phyloP scores from a whole-genome alignment of 75 land plant genomes.

The Larix kaempferi region DNA sequence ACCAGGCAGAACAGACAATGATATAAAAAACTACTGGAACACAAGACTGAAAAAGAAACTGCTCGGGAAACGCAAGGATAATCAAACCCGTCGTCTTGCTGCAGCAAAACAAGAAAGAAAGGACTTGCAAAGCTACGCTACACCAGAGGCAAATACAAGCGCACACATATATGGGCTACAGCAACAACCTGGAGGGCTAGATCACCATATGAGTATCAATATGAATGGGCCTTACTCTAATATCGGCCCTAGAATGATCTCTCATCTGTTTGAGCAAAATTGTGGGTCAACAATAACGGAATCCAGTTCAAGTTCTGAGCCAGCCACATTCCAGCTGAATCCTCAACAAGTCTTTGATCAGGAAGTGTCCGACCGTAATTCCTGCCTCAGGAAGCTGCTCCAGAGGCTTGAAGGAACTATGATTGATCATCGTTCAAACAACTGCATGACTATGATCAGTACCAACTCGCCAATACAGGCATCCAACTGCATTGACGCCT shows the following conservation, averaged over 20 bases:
- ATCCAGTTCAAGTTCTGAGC: background rate
- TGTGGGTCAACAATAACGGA: background rate
- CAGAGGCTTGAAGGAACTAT: conserved; percentile 1
- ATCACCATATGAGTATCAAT: background rate
- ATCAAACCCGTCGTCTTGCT: conserved; percentile 14
- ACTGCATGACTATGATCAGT: background rate
- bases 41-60: conserved; percentile 46
- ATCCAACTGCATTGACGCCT: background rate
- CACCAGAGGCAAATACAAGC: conserved; percentile 6
- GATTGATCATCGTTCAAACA: conserved; percentile 8
- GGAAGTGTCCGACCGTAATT: background rate
- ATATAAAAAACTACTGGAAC: conserved; percentile 48
- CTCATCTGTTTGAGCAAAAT: conserved; percentile 7
- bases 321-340: conserved; percentile 7
- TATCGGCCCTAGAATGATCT: background rate
- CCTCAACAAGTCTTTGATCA: conserved; percentile 9
- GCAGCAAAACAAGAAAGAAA: conserved; percentile 5
- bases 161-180: background rate
- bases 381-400: conserved; percentile 4
- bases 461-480: conserved; percentile 1
- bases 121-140: conserved; percentile 2
- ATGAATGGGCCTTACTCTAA: background rate
- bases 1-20: conserved; percentile 44
- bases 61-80: conserved; percentile 29
- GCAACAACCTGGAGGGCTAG: background rate